phyloP scores from a whole-genome alignment of 176 grass and related monocot species.

The Luzula sylvatica region DNA sequence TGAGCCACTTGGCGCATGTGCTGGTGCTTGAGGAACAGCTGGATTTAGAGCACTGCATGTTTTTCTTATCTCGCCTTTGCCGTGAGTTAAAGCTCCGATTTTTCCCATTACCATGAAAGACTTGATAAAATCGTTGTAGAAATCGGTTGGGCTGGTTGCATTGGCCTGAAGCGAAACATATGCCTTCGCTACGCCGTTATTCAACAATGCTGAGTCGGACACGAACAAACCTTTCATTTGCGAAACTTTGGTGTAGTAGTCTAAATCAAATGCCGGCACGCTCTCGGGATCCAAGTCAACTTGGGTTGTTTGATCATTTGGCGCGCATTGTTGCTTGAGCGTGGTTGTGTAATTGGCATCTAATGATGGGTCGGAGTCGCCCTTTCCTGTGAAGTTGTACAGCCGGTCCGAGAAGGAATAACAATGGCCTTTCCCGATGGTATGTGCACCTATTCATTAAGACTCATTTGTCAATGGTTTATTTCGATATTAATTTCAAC shows the following conservation, averaged over 20 bases:
- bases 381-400: slow-evolving; percentile 16
- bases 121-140: neutral
- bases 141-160: neutral
- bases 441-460: slow-evolving; percentile 15
- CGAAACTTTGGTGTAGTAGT: slow-evolving; percentile 8
- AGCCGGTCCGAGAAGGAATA: slow-evolving; percentile 20
- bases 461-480: neutral
- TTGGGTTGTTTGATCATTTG: neutral
- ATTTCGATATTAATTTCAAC: no score
- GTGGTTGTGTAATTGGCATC: neutral
- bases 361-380: slow-evolving; percentile 10
- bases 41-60: slow-evolving; percentile 14
- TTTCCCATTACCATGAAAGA: slow-evolving; percentile 16
- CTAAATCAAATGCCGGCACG: slow-evolving; percentile 15
- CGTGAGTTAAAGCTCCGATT: slow-evolving; percentile 14
- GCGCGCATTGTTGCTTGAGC: slow-evolving; percentile 3
- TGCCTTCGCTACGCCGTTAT: neutral
- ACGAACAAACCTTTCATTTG: slow-evolving; percentile 9
- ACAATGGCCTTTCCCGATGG: slow-evolving; percentile 17
- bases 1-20: neutral
- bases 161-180: slow-evolving; percentile 11
- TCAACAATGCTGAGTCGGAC: slow-evolving; percentile 11
- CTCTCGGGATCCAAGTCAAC: slow-evolving; percentile 14
- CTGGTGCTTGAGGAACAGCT: neutral
- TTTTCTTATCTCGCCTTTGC: slow-evolving; percentile 6